Evolutionary conservation across 108 stramenopile species (phyloP).

Genomic region (Chaetoceros tenuissimus): DNA sequence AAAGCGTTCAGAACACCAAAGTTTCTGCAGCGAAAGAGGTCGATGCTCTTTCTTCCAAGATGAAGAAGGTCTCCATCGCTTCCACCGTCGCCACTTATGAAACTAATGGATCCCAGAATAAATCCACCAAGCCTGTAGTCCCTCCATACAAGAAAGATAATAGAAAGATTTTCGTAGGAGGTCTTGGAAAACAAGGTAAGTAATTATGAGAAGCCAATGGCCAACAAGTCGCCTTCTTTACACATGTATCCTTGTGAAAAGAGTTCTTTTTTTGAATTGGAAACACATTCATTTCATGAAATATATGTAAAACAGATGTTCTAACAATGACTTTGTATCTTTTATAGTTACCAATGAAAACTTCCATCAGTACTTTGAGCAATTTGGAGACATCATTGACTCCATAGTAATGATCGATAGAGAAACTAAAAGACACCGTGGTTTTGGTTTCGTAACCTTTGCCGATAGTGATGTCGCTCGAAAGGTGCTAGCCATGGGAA

Average conservation of each 20-base stretch:
- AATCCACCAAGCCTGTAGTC: constrained; percentile 11
- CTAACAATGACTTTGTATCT: neutral
- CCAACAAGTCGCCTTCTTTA: no score
- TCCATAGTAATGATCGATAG: constrained; percentile 70
- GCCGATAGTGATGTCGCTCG: constrained; percentile 32
- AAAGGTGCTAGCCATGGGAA: constrained; percentile 16
- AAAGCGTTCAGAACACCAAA: no score
- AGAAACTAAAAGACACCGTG: constrained; percentile 67
- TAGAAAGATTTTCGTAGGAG: constrained; percentile 74
- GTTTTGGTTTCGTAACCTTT: constrained; percentile 91
- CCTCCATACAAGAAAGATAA: constrained; percentile 47
- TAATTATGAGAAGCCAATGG: no score
- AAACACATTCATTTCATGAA: neutral
- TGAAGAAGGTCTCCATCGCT: no score
- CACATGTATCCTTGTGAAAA: no score
- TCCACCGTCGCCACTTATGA: no score
- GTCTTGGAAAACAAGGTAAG: constrained; percentile 50
- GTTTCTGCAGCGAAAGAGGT: no score
- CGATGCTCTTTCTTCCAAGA: no score
- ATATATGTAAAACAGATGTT: neutral
- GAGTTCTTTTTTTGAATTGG: no score
- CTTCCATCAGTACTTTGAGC: constrained; percentile 56
- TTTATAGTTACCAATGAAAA: constrained; percentile 48
- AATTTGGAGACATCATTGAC: constrained; percentile 64
- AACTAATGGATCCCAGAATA: no score